Base-by-base conservation (phyloP, 225 moss, liverwort and hornwort species). In the Polytrichum commune region DNA sequence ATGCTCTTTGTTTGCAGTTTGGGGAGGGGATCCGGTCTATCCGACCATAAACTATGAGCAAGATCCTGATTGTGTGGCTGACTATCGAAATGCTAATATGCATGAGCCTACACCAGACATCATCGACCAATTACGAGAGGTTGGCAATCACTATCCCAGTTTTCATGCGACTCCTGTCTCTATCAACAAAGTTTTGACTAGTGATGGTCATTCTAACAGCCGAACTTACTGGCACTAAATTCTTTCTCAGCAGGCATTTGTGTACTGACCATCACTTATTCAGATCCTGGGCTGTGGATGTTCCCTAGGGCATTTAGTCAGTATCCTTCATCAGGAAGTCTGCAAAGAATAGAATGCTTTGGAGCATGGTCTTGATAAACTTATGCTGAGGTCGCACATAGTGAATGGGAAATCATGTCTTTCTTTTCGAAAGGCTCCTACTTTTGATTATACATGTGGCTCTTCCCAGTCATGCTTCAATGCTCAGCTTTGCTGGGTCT, bases 1-100 rank as follows among this genome's bases (percentile, higher is more conserved):
- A 13, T 73, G 16, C 30, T 27, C 67, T 55, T 1, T 78, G 5
- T 75, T 4, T 74, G 89, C 93, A 97, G 97, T 98, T 74, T 98
- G 92, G 94, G 97, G 94, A 84, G 97, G 97, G 29, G 97, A 98
- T 80, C 97, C 97, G 38, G 97, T 98, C 29, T 98, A 98, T 60
- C 97, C 94, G 19, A 98, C 97, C 6, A 76, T 92, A 60, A 98
- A 98, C 72, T 98, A 98, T 69, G 89, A 27, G 63, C 90, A 90
- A 70, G 92, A 93, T 78, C 97, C 97, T 62, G 85, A 98, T 77
- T 74, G 70, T 74, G 73, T 91, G 5, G 88, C 87, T 62, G 97
- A 98, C 71, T 95, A 88, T 74, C 90, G 94, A 72, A 81, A 89
- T 63, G 90, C 92, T 66, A 98, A 94, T 72, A 82, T 98, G 88